phyloP scores from a whole-genome alignment of 805 yeast species.

The Pichia paraexigua region DNA sequence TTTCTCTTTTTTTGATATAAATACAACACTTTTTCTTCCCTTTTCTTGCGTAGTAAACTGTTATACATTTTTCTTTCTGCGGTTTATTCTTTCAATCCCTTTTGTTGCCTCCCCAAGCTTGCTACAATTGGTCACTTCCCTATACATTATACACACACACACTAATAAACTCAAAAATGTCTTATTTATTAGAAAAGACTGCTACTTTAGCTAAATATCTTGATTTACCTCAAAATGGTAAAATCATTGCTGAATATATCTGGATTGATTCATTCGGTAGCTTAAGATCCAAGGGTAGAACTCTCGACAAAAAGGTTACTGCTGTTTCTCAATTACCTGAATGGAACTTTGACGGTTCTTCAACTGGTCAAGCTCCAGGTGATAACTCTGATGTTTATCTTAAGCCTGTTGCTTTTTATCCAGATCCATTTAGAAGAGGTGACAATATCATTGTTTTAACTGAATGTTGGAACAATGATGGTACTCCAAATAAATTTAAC shows the following conservation, averaged over 20 bases:
- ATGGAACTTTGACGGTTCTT: slow-evolving; percentile 99
- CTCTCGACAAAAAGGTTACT: slow-evolving; percentile 59
- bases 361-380: slow-evolving; percentile 98
- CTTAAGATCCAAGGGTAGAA: slow-evolving; percentile 90
- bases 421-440: slow-evolving; percentile 97
- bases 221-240: slow-evolving; percentile 77
- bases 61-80: too few species aligned
- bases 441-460: slow-evolving; percentile 92
- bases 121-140: background rate
- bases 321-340: slow-evolving; percentile 87
- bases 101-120: background rate
- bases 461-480: slow-evolving; percentile 98
- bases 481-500: slow-evolving; percentile 97
- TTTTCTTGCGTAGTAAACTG: background rate
- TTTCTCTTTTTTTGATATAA: background rate
- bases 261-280: slow-evolving; percentile 95
- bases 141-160: background rate
- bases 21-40: background rate
- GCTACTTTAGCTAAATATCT: slow-evolving; percentile 76
- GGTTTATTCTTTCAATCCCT: background rate
- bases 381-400: slow-evolving; percentile 91
- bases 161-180: slow-evolving; percentile 1
- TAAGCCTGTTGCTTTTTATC: slow-evolving; percentile 91
- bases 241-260: slow-evolving; percentile 89
- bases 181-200: slow-evolving; percentile 49